phyloP scores from a whole-genome alignment of 2,329 filamentous ascomycete species.

The Xylariales sp. region DNA sequence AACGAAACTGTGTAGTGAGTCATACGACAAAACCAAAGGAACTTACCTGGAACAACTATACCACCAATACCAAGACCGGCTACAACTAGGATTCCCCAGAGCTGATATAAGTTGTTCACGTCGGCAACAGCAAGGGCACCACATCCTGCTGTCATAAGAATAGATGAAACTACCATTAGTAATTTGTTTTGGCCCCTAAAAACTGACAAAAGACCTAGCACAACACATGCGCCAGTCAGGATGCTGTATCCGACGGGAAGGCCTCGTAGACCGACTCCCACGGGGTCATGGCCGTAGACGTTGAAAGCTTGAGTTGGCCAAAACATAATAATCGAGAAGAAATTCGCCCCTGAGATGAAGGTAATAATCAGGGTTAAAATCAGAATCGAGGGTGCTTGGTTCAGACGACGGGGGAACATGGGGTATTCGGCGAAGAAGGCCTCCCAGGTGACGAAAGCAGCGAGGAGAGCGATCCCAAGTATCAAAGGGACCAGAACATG shows the following conservation, averaged over 20 bases:
- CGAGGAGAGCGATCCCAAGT: slow-evolving; percentile 32
- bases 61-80: slow-evolving; percentile 63
- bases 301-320: slow-evolving; percentile 64
- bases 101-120: slow-evolving; percentile 45
- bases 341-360: slow-evolving; percentile 56
- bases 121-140: slow-evolving; percentile 47
- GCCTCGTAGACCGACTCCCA: slow-evolving; percentile 60
- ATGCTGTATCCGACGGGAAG: slow-evolving; percentile 62
- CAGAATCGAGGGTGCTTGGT: slow-evolving; percentile 43
- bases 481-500: slow-evolving; percentile 35
- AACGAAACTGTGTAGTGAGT: no score
- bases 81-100: slow-evolving; percentile 56
- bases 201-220: slow-evolving; percentile 51
- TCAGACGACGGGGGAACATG: slow-evolving; percentile 35
- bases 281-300: slow-evolving; percentile 60
- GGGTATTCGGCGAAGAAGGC: slow-evolving; percentile 32
- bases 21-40: no score
- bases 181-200: slow-evolving; percentile 55
- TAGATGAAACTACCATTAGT: slow-evolving; percentile 54
- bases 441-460: slow-evolving; percentile 31
- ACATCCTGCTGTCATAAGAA: slow-evolving; percentile 62
- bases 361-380: slow-evolving; percentile 51
- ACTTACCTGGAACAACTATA: slow-evolving; percentile 66
- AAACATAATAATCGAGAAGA: slow-evolving; percentile 52
- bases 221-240: slow-evolving; percentile 54